Conservation (phyloP, 805 yeast species). For the Kuraishia ogatae region DNA sequence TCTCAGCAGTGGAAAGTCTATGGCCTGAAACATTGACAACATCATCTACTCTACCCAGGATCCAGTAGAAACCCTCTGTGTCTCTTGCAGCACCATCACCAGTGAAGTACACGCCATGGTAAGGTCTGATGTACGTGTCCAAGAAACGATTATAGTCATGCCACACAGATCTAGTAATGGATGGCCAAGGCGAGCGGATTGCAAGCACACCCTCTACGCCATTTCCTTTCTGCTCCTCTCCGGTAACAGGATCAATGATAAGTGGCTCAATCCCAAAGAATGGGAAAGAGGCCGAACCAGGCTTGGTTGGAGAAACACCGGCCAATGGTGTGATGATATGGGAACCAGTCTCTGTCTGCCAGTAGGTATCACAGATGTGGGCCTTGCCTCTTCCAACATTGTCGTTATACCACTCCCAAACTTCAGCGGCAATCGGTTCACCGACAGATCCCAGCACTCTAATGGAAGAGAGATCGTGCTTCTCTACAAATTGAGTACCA, state of each 20-base stretch:
- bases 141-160: slow-evolving; percentile 63
- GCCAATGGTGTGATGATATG: slow-evolving; percentile 74
- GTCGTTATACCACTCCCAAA: slow-evolving; percentile 82
- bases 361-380: slow-evolving; percentile 75
- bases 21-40: slow-evolving; percentile 86
- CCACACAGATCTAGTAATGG: slow-evolving; percentile 79
- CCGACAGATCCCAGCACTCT: slow-evolving; percentile 78
- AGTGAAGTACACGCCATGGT: slow-evolving; percentile 75
- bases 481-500: slow-evolving; percentile 54
- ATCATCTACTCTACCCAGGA: slow-evolving; percentile 80
- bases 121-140: slow-evolving; percentile 79
- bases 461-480: slow-evolving; percentile 53
- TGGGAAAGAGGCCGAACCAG: slow-evolving; percentile 81
- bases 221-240: slow-evolving; percentile 57
- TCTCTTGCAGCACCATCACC: slow-evolving; percentile 91
- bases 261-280: slow-evolving; percentile 74
- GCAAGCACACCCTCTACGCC: slow-evolving; percentile 80
- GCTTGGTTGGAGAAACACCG: slow-evolving; percentile 70
- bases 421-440: slow-evolving; percentile 80
- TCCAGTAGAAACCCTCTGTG: slow-evolving; percentile 79
- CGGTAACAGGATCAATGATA: slow-evolving; percentile 67
- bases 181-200: slow-evolving; percentile 70
- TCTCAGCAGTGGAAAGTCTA: slow-evolving; percentile 82
- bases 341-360: slow-evolving; percentile 87
- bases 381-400: slow-evolving; percentile 62